Evolutionary conservation across 768 basidiomycete genomes (phyloP), one percentile per base, ranked within the genome.

Genomic region (Trametes villosa): DNA sequence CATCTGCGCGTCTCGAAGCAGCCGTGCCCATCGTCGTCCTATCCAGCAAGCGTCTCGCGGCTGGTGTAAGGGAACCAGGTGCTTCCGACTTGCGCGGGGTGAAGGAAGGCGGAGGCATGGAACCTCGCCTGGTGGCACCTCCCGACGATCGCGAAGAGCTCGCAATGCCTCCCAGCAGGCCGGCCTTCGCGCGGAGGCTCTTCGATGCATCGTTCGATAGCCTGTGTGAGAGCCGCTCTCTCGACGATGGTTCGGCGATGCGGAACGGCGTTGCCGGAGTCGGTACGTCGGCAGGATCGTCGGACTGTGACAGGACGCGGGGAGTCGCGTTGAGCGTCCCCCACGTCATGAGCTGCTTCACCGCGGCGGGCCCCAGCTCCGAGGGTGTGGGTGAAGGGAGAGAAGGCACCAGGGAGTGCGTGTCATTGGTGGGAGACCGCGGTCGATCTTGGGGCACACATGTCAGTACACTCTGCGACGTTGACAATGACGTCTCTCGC

Each of bases 341-440:
- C 94, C 94, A 96, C 13, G 97, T 99, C 90, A 98, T 94, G 17
- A 99, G 83, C 66, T 98, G 89, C 68, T 94, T 94, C 52, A 98
- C 81, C 1, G 92, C 91, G 5, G 81, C 77, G 2, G 94, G 85
- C 0, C 92, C 92, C 46, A 98, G 83, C 68, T 92, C 81, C 6
- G 86, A 82, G 0, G 94, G 88, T 8, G 90, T 91, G 1, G 95
- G 95, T 0, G 95, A 93, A 3, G 97, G 96, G 11, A 96, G 74
- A 56, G 86, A 85, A 15, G 94, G 88, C 22, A 99, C 88, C 20
- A 97, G 86, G 3, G 88, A 80, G 71, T 92, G 94, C 13, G 79
- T 81, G 60, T 77, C 77, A 50, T 74, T 74, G 17, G 77, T 78
- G 5, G 88, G 83, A 11, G 86, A 84, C 64, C 75, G 81, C 18